Base-by-base conservation (phyloP, 495 filamentous ascomycete genomes). In the Cladorrhinum samala region DNA sequence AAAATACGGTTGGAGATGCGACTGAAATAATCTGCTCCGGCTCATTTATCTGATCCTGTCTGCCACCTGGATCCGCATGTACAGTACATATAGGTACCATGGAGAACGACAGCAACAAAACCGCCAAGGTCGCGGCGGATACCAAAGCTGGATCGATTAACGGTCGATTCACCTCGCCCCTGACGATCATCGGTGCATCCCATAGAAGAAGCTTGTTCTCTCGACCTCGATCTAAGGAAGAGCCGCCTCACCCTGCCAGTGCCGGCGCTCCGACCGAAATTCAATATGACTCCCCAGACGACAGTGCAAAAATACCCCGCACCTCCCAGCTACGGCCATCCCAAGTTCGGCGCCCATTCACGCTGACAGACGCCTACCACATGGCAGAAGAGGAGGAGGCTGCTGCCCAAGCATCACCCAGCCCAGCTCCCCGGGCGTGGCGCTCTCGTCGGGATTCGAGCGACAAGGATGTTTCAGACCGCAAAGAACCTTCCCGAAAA, bases 351-450 rank as follows among this genome's bases (percentile, higher is more conserved):
- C 47, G 62, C 27, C 66, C 64, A 3, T 66, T 76, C 45, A 68
- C 55, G 27, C 43, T 74, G 9, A 57, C 53, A 13, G 71, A 74
- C 23, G 75, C 75, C 42, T 77, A 70, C 46, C 63, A 55, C 54
- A 62, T 69, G 59, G 74, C 73, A 24, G 56, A 67, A 49, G 67
- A 70, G 48, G 72, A 73, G 24, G 66, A 72, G 39, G 63, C 50
- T 1, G 68, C 60, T 43, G 68, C 66, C 30, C 67, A 72, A 45
- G 72, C 62, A 3, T 77, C 75, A 13, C 75, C 75, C 40, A 78
- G 75, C 52, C 74, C 74, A 4, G 73, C 74, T 2, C 74, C 75
- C 8, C 66, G 75, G 21, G 41, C 60, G 3, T 70, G 64, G 54
- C 68, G 67, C 13, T 41, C 55, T 5, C 64, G 65, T 21, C 66